These are phyloP conservation scores for Botrytis elliptica DNA, from an alignment of 2,329 filamentous ascomycete species.

Conservation along the genomic window DNA sequence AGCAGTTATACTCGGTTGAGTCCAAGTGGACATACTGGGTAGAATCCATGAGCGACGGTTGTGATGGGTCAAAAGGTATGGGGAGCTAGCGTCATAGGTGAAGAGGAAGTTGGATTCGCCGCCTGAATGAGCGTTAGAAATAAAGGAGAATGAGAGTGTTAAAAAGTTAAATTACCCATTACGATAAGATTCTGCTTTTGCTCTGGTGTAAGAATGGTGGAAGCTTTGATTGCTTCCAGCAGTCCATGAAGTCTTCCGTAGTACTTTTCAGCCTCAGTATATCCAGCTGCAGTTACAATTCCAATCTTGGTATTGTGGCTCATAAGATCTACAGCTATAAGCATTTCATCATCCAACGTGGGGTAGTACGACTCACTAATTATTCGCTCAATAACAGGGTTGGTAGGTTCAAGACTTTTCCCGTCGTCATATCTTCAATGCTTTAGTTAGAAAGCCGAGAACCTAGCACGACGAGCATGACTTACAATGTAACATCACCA, in stretches of 20 bases:
- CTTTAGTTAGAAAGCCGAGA: conserved; percentile 42
- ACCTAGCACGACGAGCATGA: background rate
- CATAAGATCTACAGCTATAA: conserved; percentile 63
- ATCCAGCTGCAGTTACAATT: conserved; percentile 95
- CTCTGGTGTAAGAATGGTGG: conserved; percentile 56
- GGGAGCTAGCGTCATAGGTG: conserved; percentile 64
- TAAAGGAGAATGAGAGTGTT: background rate
- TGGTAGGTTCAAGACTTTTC: conserved; percentile 69
- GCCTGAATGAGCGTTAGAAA: conserved; percentile 41
- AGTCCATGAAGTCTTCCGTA: conserved; percentile 84
- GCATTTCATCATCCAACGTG: conserved; percentile 21
- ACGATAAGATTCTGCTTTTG: conserved; percentile 81
- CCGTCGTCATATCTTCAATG: conserved; percentile 68
- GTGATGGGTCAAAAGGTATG: conserved; percentile 67
- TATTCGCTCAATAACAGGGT: conserved; percentile 70
- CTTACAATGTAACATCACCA: conserved; percentile 86
- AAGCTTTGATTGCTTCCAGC: conserved; percentile 70
- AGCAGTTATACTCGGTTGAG: conserved; percentile 69
- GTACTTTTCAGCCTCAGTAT: conserved; percentile 83
- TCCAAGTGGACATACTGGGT: conserved; percentile 75
- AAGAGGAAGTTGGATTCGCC: conserved; percentile 97
- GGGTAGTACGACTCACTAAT: conserved; percentile 43
- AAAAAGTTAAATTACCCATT: conserved; percentile 53
- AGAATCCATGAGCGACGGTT: conserved; percentile 69
- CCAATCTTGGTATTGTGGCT: conserved; percentile 78